phyloP scores from a whole-genome alignment of 1,139 yeast species.

The Candida tunisiensis region DNA sequence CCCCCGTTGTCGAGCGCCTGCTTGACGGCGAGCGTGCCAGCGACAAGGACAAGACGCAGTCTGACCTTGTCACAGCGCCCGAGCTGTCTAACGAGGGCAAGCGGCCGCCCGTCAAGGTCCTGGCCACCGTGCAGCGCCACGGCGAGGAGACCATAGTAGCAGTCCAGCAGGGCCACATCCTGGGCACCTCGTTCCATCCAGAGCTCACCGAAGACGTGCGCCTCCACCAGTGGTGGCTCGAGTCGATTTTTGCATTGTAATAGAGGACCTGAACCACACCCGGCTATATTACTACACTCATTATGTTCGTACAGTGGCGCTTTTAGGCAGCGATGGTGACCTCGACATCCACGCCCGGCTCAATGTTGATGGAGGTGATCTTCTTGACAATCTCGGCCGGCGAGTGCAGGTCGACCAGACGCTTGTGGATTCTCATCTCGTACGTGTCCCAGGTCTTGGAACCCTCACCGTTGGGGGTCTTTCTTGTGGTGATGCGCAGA shows the following conservation, averaged over 20 bases:
- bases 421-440: conserved; percentile 99
- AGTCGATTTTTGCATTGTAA: conserved; percentile 2
- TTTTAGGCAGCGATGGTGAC: conserved; percentile 25
- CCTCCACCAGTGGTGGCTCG: conserved; percentile 53
- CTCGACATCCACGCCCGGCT: conserved; percentile 30
- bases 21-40: conserved; percentile 4
- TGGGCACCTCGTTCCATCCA: conserved; percentile 76
- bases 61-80: conserved; percentile 2
- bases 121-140: conserved; percentile 8
- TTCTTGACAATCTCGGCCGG: conserved; percentile 89
- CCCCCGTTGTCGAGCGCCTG: conserved; percentile 47
- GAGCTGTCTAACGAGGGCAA: background rate
- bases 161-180: conserved; percentile 46
- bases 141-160: conserved; percentile 36
- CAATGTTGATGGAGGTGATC: conserved; percentile 83
- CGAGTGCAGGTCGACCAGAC: conserved; percentile 96
- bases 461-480: conserved; percentile 99
- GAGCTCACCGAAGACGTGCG: conserved; percentile 44
- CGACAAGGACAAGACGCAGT: conserved; percentile 4
- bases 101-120: conserved; percentile 9
- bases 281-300: background rate
- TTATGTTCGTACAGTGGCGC: background rate
- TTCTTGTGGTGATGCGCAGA: conserved; percentile 97
- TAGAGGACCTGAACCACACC: background rate
- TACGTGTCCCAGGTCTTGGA: conserved; percentile 99